A percentile compares a stretch with the other conserved stretches of the same genome.
These are phyloP conservation scores for Ustilago hordei DNA, from an alignment of 1,284 basidiomycete species.

Conservation along the genomic window DNA sequence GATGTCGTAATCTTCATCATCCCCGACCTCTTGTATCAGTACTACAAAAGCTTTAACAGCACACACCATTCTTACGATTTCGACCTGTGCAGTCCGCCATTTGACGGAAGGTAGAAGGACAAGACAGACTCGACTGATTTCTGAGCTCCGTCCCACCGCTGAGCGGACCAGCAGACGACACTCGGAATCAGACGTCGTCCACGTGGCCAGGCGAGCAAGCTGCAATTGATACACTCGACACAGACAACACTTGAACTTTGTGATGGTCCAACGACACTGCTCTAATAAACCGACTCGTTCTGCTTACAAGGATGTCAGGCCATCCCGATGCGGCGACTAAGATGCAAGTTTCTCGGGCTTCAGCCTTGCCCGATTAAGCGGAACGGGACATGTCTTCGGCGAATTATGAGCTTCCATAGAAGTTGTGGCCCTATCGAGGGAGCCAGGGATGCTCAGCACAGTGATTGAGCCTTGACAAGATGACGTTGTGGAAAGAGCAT, in stretches of 20 bases:
- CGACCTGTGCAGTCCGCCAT: too few relatives aligned
- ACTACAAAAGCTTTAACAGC: conserved; percentile 13
- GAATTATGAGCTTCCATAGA: neutral
- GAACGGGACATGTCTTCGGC: neutral
- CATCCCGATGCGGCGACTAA: neutral
- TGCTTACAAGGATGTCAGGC: too few relatives aligned
- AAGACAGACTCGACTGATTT: too few relatives aligned
- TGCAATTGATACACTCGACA: too few relatives aligned
- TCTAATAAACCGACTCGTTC: too few relatives aligned
- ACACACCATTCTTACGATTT: conserved; percentile 7
- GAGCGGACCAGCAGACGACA: too few relatives aligned
- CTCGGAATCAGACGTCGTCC: too few relatives aligned
- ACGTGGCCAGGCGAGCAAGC: too few relatives aligned
- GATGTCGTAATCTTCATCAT: conserved; percentile 16
- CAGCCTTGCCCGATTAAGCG: neutral
- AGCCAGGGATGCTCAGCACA: neutral
- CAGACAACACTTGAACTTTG: too few relatives aligned
- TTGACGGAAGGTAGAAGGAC: too few relatives aligned
- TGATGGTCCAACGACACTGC: too few relatives aligned
- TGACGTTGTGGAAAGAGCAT: conserved; percentile 2
- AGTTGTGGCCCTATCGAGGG: neutral
- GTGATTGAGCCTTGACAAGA: neutral
- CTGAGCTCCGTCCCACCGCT: too few relatives aligned
- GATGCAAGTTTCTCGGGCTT: neutral
- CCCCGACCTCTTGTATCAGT: conserved; percentile 17